A percentile compares a stretch with the other conserved stretches of the same genome.
Conservation (phyloP, 257 asterid genomes). For the Solanum piurae region DNA sequence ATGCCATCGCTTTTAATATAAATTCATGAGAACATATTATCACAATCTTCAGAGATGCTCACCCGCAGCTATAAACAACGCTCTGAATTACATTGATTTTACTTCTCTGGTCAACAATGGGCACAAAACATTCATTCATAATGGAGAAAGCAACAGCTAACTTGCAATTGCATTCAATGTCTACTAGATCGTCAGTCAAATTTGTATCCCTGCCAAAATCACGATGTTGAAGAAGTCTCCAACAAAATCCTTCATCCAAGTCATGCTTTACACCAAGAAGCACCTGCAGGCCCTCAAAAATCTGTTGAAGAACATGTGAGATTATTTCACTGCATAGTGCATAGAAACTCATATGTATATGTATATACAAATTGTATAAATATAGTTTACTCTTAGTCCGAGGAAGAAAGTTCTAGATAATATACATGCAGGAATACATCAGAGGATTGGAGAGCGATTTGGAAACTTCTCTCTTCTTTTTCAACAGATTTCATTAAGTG, state of each 20-base stretch:
- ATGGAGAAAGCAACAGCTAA: slow-evolving; percentile 22
- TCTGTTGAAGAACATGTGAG: slow-evolving; percentile 33
- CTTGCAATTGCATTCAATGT: slow-evolving; percentile 18
- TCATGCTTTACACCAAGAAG: slow-evolving; percentile 71
- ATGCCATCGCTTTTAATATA: background rate
- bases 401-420: background rate
- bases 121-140: slow-evolving; percentile 28
- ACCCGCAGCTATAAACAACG: slow-evolving; percentile 30
- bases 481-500: background rate
- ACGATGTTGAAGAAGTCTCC: slow-evolving; percentile 54
- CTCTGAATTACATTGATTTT: slow-evolving; percentile 14
- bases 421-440: background rate
- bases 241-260: slow-evolving; percentile 63
- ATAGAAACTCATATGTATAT: background rate
- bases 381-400: background rate
- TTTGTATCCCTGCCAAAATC: slow-evolving; percentile 29
- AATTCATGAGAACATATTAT: background rate
- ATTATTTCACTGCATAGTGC: slow-evolving; percentile 5
- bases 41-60: background rate
- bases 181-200: slow-evolving; percentile 18
- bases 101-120: slow-evolving; percentile 23
- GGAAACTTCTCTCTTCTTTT: background rate
- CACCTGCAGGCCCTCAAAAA: slow-evolving; percentile 45
- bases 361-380: background rate
- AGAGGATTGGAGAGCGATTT: background rate